Percentiles rank a stretch among this genome's conserved stretches.
Conservation (phyloP, 345 rosid genomes). For the Gossypium thurberi region DNA sequence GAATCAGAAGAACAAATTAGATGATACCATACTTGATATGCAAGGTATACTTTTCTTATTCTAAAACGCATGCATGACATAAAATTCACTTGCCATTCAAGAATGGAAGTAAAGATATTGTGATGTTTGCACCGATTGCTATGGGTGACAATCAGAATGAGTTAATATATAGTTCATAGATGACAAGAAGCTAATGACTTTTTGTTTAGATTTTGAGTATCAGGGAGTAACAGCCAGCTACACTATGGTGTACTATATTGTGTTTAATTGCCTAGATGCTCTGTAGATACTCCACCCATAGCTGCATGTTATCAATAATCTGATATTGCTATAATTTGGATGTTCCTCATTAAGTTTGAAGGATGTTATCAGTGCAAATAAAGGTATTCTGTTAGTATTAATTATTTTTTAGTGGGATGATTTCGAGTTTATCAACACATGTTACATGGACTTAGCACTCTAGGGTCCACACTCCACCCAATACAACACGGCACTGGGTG, state of each 20-base stretch:
- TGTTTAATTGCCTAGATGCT: background rate
- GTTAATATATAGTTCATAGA: background rate
- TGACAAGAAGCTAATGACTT: background rate
- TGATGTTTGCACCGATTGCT: background rate
- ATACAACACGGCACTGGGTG: background rate
- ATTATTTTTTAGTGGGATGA: background rate
- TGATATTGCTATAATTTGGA: background rate
- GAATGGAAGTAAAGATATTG: background rate
- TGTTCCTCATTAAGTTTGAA: background rate
- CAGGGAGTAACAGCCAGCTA: background rate
- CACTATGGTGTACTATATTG: too few species aligned
- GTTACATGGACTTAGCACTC: background rate
- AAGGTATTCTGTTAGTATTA: background rate
- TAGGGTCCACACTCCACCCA: background rate
- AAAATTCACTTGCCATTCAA: background rate
- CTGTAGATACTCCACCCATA: background rate
- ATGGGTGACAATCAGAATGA: background rate
- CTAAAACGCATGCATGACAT: background rate
- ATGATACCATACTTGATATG: conserved; percentile 49
- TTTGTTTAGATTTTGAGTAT: background rate
- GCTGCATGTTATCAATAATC: background rate
- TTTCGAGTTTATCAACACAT: background rate
- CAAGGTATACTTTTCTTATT: conserved; percentile 36
- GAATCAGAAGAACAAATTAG: conserved; percentile 43
- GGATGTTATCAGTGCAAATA: background rate